phyloP scores from a whole-genome alignment of 1,284 basidiomycete species.

The Puccinia brachypodii region DNA sequence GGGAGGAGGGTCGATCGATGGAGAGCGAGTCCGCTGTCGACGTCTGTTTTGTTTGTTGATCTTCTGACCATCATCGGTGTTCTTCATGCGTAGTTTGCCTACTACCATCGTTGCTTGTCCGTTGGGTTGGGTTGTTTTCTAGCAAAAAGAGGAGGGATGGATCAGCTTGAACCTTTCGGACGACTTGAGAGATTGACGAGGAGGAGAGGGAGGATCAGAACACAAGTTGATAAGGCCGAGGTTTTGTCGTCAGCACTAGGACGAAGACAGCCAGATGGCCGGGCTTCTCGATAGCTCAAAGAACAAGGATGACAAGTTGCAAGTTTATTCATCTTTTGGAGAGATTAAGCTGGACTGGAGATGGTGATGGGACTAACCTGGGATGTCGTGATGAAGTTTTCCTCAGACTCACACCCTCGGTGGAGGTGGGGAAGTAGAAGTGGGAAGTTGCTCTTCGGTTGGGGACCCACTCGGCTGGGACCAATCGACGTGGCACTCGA shows the following conservation, averaged over 20 bases:
- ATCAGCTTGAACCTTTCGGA: too few species aligned
- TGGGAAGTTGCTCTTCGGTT: too few species aligned
- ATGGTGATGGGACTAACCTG: too few species aligned
- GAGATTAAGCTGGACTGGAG: too few species aligned
- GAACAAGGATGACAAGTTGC: constrained; percentile 45
- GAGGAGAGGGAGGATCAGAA: constrained; percentile 2
- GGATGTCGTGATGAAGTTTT: too few species aligned
- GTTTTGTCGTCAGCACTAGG: constrained; percentile 23
- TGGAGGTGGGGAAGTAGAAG: too few species aligned
- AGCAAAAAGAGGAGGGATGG: not conserved
- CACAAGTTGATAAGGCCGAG: not conserved
- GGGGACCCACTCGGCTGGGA: too few species aligned
- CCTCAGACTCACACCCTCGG: too few species aligned
- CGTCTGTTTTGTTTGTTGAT: not conserved
- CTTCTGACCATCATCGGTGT: not conserved
- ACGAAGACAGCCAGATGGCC: constrained; percentile 35
- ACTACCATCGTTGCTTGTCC: constrained; percentile 29
- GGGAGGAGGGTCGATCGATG: constrained; percentile 30
- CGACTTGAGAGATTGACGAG: not conserved
- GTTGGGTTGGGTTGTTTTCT: not conserved
- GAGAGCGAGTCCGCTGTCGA: constrained; percentile 39
- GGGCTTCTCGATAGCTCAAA: constrained; percentile 40
- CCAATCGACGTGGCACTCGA: not conserved
- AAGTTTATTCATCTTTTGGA: constrained; percentile 2
- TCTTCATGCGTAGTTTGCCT: constrained; percentile 43